Evolutionary conservation across 352 stramenopile genomes (phyloP), one percentile per base, ranked within the genome.

Genomic region (Hyaloperonospora brassicae): DNA sequence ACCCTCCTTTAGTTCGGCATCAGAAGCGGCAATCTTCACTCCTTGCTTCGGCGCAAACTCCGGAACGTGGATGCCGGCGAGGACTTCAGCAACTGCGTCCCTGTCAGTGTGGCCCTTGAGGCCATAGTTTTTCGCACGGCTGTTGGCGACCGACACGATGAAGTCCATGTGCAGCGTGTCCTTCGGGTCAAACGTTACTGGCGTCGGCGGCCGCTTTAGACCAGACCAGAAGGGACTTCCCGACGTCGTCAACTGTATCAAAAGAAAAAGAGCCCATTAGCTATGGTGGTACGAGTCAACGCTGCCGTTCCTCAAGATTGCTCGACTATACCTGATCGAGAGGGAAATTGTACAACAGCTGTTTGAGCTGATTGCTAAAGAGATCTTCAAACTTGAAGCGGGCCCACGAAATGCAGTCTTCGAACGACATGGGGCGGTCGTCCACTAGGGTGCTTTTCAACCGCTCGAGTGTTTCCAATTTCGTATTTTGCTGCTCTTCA

Each of bases 171-270:
- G 95, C 55, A 96, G 69, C 14, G 78, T 68, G 57, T 99, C 89
- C 21, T 71, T 69, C 17, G 81, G 50, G 57, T 97, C 84, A 76
- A 99, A 99, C 2, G 62, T 55, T 27, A 99, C 60, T 5, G 96
- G 71, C 23, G 86, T 97, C 12, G 97, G 97, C 36, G 95, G 96
- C 50, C 96, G 87, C 79, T 98, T 99, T 5, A 92, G 82, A 24
- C 96, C 96, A 35, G 92, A 98, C 97, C 97, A 99, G 65, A 99
- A 99, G 12, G 94, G 91, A 46, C 87, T 91, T n/a, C 97, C 97
- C 21, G 87, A 93, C 2, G 83, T 95, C 14, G 96, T 99, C 13
- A 99, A 65, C 60, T 92, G 64, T 17, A 40, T 41, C 45, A 36
- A 50, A 7, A 17, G 17, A 2, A 52, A 42, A 36, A 24, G 13